phyloP scores from a whole-genome alignment of 495 filamentous ascomycete genomes.

The Xylaria acuta region DNA sequence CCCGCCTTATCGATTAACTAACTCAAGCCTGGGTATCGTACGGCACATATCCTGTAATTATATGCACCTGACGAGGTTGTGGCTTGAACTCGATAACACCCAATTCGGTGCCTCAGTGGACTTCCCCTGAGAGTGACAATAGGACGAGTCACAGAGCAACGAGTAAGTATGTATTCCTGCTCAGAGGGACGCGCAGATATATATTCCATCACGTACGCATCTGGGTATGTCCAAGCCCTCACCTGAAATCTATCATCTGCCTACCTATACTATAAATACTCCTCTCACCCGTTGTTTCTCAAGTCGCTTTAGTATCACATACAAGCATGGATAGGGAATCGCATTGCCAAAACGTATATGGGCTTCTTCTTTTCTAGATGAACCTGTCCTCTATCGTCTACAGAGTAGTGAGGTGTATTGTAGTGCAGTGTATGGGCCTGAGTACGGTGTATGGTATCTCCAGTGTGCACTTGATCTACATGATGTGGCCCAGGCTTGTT shows the following conservation, averaged over 20 bases:
- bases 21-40: background rate
- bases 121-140: no score
- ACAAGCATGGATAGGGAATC: no score
- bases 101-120: no score
- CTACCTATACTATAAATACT: background rate
- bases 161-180: no score
- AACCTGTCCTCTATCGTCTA: background rate
- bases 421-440: constrained; percentile 5
- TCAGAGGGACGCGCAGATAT: no score
- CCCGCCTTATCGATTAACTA: constrained; percentile 13
- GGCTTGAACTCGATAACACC: background rate
- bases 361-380: constrained; percentile 7
- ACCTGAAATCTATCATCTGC: background rate
- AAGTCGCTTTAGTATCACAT: background rate
- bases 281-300: background rate
- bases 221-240: background rate
- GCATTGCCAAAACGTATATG: background rate
- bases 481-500: background rate
- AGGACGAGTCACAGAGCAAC: no score
- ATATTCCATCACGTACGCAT: no score
- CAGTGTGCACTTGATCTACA: constrained; percentile 15
- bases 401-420: background rate
- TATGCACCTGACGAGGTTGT: background rate
- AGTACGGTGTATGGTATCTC: constrained; percentile 16
- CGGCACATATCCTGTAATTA: background rate